Percentiles rank a stretch among this genome's conserved stretches.
Evolutionary conservation across 306 rosid species (phyloP).

Genomic region (Herpetospermum pedunculosum): DNA sequence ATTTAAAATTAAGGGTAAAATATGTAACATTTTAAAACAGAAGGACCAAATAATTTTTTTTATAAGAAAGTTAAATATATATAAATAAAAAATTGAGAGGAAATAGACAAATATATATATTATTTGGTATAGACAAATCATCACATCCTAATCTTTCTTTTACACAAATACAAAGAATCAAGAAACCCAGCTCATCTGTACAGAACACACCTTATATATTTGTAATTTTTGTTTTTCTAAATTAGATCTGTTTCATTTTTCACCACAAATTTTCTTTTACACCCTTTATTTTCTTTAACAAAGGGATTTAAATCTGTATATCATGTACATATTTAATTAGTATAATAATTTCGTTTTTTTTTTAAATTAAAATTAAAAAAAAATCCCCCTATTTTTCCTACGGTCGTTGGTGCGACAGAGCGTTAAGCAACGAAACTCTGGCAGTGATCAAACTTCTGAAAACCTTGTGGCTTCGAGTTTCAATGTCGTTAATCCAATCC

Average conservation of each 20-base stretch:
- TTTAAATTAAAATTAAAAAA: not conserved
- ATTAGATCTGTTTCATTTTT: not conserved
- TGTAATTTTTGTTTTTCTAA: not conserved
- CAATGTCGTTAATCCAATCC: constrained; percentile 27
- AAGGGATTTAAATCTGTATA: not conserved
- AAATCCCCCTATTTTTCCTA: not conserved
- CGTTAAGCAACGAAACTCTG: constrained; percentile 55
- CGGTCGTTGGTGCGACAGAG: constrained; percentile 28
- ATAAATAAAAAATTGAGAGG: too few relatives aligned
- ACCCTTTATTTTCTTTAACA: not conserved
- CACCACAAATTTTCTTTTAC: not conserved
- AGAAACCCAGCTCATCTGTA: not conserved
- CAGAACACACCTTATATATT: not conserved
- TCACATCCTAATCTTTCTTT: not conserved
- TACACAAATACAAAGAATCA: not conserved
- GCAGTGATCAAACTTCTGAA: constrained; percentile 63
- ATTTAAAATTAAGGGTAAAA: too few relatives aligned
- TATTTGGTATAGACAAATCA: not conserved
- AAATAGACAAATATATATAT: not conserved
- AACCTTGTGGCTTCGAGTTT: constrained; percentile 34
- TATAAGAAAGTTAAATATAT: not conserved
- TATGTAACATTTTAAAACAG: too few relatives aligned
- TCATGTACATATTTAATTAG: not conserved
- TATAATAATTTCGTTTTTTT: not conserved
- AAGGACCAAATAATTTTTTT: too few relatives aligned